These are phyloP conservation scores for Plasmopara halstedii DNA, from an alignment of 352 stramenopile species.

Conservation along the genomic window DNA sequence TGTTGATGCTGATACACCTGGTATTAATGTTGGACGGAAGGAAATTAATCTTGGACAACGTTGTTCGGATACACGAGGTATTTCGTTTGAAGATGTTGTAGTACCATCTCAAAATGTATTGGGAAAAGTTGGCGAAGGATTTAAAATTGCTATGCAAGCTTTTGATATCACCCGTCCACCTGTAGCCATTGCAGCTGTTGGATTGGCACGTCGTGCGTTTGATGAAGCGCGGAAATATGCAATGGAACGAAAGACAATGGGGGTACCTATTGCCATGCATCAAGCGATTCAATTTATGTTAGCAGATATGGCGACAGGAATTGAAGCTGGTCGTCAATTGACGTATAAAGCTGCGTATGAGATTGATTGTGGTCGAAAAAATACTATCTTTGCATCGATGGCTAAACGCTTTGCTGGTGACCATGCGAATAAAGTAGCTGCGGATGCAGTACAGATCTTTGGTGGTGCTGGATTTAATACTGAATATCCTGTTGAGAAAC, in stretches of 20 bases:
- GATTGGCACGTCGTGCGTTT: conserved; percentile 77
- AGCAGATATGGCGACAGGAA: conserved; percentile 87
- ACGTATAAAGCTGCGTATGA: conserved; percentile 88
- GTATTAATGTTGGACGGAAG: conserved; percentile 84
- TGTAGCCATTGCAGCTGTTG: conserved; percentile 82
- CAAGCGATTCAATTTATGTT: conserved; percentile 88
- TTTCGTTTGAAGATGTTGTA: conserved; percentile 89
- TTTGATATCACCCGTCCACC: conserved; percentile 88
- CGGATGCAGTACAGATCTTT: conserved; percentile 88
- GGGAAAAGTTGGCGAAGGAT: conserved; percentile 79
- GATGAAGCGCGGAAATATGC: conserved; percentile 86
- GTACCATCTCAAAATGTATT: conserved; percentile 86
- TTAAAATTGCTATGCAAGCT: conserved; percentile 90
- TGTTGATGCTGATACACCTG: conserved; percentile 78
- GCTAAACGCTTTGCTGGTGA: conserved; percentile 86
- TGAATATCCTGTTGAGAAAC: conserved; percentile 90
- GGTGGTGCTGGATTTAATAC: conserved; percentile 87
- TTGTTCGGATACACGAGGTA: conserved; percentile 84
- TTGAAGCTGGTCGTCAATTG: conserved; percentile 74
- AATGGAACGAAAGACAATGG: conserved; percentile 85
- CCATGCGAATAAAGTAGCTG: conserved; percentile 79
- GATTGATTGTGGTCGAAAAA: conserved; percentile 85
- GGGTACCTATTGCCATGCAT: conserved; percentile 73
- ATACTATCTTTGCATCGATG: conserved; percentile 88
- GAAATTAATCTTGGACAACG: conserved; percentile 90